These are phyloP conservation scores for Nicotiana obtusifolia DNA, from an alignment of 257 asterid genomes.

Conservation along the genomic window DNA sequence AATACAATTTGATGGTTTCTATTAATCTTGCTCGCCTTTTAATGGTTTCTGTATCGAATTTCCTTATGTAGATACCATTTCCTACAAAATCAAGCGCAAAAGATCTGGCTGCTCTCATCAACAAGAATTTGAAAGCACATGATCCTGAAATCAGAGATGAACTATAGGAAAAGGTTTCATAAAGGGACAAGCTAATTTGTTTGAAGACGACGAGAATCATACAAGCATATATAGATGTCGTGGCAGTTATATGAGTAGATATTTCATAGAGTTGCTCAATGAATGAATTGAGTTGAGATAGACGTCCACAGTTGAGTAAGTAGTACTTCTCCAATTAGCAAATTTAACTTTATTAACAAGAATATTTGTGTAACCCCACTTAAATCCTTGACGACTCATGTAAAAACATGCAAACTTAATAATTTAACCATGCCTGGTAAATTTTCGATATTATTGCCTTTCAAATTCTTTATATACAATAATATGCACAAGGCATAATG, in stretches of 20 bases:
- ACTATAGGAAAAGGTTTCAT: conserved; percentile 33
- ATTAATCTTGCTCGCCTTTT: background rate
- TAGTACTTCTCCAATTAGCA: background rate
- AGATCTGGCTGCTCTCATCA: conserved; percentile 70
- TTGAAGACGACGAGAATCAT: background rate
- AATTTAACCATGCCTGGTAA: no score
- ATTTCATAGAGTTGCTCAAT: background rate
- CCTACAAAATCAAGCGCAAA: conserved; percentile 61
- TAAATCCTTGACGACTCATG: no score
- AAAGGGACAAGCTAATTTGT: background rate
- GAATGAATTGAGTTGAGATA: background rate
- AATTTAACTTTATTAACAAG: background rate
- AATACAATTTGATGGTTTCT: background rate
- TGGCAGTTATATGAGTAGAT: background rate
- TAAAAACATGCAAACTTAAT: background rate
- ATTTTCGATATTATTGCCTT: no score
- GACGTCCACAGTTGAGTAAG: no score
- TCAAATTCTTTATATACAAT: no score
- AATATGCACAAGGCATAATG: no score
- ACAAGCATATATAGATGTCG: background rate
- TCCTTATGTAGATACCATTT: conserved; percentile 45
- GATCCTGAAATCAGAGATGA: conserved; percentile 58
- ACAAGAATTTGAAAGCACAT: conserved; percentile 53
- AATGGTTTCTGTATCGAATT: background rate
- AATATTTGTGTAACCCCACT: background rate